These are phyloP conservation scores for Sporodiniella umbellata DNA, from an alignment of 371 early-diverging fungal species.

Conservation along the genomic window DNA sequence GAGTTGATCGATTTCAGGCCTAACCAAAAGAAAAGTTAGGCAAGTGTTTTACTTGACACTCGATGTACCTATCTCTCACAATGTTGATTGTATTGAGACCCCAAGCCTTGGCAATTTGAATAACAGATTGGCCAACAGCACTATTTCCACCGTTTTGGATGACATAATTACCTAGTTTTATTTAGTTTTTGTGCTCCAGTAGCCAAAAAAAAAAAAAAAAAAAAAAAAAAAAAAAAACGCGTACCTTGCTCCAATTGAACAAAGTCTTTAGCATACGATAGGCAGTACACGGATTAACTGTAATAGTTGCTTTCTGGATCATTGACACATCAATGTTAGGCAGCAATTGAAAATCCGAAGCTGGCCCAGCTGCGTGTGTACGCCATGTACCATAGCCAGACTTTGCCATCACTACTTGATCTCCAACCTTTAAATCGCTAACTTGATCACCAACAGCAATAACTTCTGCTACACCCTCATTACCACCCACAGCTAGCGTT, in stretches of 20 bases:
- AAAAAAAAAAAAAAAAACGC: too few relatives aligned
- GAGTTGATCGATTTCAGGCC: slow-evolving; percentile 65
- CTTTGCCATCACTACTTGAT: slow-evolving; percentile 78
- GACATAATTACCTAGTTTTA: slow-evolving; percentile 72
- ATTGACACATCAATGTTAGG: slow-evolving; percentile 47
- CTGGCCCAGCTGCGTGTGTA: slow-evolving; percentile 59
- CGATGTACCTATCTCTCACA: slow-evolving; percentile 77
- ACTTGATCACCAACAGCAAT: slow-evolving; percentile 57
- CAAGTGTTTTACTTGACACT: too few relatives aligned
- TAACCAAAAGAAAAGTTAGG: too few relatives aligned
- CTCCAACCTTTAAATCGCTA: slow-evolving; percentile 51
- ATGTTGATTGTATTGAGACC: slow-evolving; percentile 86
- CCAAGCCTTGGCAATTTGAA: slow-evolving; percentile 84
- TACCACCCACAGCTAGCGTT: slow-evolving; percentile 71
- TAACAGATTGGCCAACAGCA: slow-evolving; percentile 92
- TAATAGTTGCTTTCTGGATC: slow-evolving; percentile 71
- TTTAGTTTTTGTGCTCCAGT: too few relatives aligned
- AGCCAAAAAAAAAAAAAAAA: too few relatives aligned
- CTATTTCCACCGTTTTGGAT: slow-evolving; percentile 95
- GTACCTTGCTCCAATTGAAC: slow-evolving; percentile 60
- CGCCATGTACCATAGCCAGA: slow-evolving; percentile 87
- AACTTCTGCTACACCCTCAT: slow-evolving; percentile 83
- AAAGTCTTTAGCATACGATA: slow-evolving; percentile 93
- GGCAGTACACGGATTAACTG: slow-evolving; percentile 92
- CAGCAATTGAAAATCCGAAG: slow-evolving; percentile 28